These are phyloP conservation scores for Phytophthora crassamura DNA, from an alignment of 352 stramenopile species.

Conservation along the genomic window DNA sequence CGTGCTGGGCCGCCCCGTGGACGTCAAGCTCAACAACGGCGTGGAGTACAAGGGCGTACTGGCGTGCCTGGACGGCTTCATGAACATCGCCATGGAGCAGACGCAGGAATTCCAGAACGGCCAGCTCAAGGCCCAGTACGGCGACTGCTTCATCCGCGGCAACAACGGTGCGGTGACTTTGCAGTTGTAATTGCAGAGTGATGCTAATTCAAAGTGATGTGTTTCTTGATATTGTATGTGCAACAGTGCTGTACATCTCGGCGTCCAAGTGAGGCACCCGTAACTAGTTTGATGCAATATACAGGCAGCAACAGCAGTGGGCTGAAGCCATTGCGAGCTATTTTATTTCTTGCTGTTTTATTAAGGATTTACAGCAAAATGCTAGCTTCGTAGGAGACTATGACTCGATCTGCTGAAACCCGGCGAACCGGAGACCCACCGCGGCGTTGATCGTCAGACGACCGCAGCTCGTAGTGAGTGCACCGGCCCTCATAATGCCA, in stretches of 20 bases:
- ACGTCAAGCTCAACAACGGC: slow-evolving; percentile 99
- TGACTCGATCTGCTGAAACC: too few relatives aligned
- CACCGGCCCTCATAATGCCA: too few relatives aligned
- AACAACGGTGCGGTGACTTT: slow-evolving; percentile 99
- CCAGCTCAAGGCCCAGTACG: slow-evolving; percentile 99
- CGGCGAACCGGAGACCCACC: too few relatives aligned
- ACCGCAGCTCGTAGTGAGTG: too few relatives aligned
- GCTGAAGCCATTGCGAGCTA: too few relatives aligned
- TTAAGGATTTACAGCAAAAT: too few relatives aligned
- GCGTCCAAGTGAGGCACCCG: slow-evolving; percentile 67
- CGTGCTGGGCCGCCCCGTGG: slow-evolving; percentile 95
- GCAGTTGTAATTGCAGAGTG: neutral
- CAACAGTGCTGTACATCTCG: slow-evolving; percentile 85
- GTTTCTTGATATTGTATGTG: slow-evolving; percentile 10
- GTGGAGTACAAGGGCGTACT: slow-evolving; percentile 99
- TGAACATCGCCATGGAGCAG: slow-evolving; percentile 99
- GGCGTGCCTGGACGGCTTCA: slow-evolving; percentile 99
- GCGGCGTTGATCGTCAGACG: too few relatives aligned
- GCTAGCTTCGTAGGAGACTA: too few relatives aligned
- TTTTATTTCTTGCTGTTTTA: too few relatives aligned
- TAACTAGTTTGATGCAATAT: too few relatives aligned
- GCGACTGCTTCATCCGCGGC: slow-evolving; percentile 99
- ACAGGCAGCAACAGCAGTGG: too few relatives aligned
- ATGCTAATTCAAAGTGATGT: neutral
- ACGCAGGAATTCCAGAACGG: slow-evolving; percentile 99